Evolutionary conservation across 2,329 filamentous ascomycete species (phyloP).

Genomic region (Xylariaceae sp.): DNA sequence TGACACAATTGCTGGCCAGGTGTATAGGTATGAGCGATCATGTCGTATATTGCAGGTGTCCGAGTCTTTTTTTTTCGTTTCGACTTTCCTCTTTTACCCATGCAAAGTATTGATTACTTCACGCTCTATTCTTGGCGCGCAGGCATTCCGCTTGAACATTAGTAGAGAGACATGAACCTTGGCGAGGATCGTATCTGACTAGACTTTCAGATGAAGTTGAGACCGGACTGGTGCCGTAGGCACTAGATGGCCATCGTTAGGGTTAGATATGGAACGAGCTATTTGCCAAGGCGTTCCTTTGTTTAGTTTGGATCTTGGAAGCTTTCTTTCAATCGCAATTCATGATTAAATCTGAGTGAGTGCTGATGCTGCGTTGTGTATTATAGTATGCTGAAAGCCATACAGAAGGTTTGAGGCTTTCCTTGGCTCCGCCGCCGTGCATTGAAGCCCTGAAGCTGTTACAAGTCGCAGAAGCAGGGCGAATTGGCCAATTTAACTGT

Average conservation of each 20-base stretch:
- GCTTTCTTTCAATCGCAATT: not conserved
- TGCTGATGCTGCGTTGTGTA: not conserved
- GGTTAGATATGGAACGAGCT: not conserved
- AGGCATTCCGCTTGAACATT: not conserved
- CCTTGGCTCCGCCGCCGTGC: too few species aligned
- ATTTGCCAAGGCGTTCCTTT: not conserved
- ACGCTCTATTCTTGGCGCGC: constrained; percentile 2
- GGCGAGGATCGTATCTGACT: not conserved
- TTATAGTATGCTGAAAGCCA: not conserved
- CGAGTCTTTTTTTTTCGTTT: constrained; percentile 16
- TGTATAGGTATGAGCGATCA: constrained; percentile 25
- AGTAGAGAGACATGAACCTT: not conserved
- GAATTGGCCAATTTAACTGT: too few species aligned
- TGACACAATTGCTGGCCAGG: constrained; percentile 8
- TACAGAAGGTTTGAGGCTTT: too few species aligned
- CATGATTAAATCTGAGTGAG: not conserved
- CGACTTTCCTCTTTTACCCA: constrained; percentile 8
- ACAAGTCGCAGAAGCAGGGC: too few species aligned
- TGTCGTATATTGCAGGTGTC: constrained; percentile 23
- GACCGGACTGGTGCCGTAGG: not conserved
- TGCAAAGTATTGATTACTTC: constrained; percentile 22
- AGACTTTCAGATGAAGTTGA: not conserved
- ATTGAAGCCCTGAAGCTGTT: not conserved
- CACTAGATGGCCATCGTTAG: too few species aligned
- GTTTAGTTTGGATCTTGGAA: not conserved